Base-by-base conservation (phyloP, 805 yeast species). In the Candida loeiensis region DNA sequence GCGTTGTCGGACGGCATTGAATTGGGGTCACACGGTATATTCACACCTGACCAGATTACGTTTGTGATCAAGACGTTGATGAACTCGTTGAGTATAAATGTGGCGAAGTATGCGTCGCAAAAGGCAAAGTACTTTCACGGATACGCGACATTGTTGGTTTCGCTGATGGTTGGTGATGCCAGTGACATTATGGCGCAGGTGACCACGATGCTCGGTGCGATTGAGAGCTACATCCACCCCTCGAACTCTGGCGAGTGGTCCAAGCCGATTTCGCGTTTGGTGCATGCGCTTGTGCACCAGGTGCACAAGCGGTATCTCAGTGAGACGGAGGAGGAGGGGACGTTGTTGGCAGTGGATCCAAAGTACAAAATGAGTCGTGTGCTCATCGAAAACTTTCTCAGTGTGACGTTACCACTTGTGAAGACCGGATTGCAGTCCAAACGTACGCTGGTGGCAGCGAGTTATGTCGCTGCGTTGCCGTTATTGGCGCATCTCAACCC, bases 231-330 rank as follows among this genome's bases (percentile, higher is more conserved):
- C 60, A 81, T 80, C 3, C 97, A 93, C 58, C 99, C 99, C 5
- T 89, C 98, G 0, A 90, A 90, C 57, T 60, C 71, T n/a, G 98
- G 96, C 0, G 73, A 74, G n/a, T 90, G 98, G 97, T 76, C 95
- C 0, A 61, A 73, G 19, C 66, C 81, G 4, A 75, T 91, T 21
- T 73, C 95, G 1, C 77, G 77, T 42, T 73, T 85, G 19, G 65
- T 85, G n/a, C 72, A 74, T 45, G 74, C 79, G 32, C 63, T 87
- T 38, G 74, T 80, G 0, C 67, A 72, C 36, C 75, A 75, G 46
- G 80, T 78, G 43, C 87, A 81, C 52, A 73, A 75, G 39, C 69
- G 95, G 51, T 64, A 56, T 27, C 63, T 71, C 37, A 61, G 69
- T 39, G 90, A 83, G 50, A 59, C 54, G 32, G 73, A 55, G 38